These are phyloP conservation scores for Arabidopsis lyrata DNA, from an alignment of 441 rosid genomes.

Conservation along the genomic window DNA sequence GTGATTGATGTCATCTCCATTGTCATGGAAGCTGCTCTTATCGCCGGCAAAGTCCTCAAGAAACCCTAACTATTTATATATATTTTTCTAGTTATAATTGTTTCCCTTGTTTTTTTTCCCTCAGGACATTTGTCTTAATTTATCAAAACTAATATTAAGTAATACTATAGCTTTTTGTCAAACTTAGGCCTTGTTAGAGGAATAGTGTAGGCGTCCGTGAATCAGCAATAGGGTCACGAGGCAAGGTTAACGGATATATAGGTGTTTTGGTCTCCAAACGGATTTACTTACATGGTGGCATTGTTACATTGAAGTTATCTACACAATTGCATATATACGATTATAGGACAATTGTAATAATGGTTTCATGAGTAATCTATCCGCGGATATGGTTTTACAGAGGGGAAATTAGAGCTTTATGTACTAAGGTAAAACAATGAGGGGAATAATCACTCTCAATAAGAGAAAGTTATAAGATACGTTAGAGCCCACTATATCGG, in stretches of 20 bases:
- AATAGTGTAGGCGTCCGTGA: constrained; percentile 1
- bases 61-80: constrained; percentile 56
- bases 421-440: too few relatives aligned
- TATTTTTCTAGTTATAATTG: neutral
- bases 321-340: too few relatives aligned
- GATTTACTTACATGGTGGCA: neutral
- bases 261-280: neutral
- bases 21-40: constrained; percentile 86
- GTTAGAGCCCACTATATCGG: too few relatives aligned
- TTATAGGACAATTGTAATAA: neutral
- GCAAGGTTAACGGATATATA: neutral
- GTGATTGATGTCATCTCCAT: constrained; percentile 66
- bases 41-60: constrained; percentile 79
- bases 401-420: too few relatives aligned
- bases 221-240: neutral
- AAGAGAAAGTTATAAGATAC: too few relatives aligned
- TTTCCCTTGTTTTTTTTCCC: neutral
- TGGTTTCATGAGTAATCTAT: neutral
- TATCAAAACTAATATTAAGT: neutral
- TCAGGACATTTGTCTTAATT: neutral
- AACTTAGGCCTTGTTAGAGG: neutral
- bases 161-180: neutral
- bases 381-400: too few relatives aligned
- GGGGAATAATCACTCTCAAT: too few relatives aligned
- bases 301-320: neutral